Percentiles rank a stretch among this genome's conserved stretches.
These are phyloP conservation scores for Calonectria hongkongensis DNA, from an alignment of 2,329 filamentous ascomycete genomes.

Conservation along the genomic window DNA sequence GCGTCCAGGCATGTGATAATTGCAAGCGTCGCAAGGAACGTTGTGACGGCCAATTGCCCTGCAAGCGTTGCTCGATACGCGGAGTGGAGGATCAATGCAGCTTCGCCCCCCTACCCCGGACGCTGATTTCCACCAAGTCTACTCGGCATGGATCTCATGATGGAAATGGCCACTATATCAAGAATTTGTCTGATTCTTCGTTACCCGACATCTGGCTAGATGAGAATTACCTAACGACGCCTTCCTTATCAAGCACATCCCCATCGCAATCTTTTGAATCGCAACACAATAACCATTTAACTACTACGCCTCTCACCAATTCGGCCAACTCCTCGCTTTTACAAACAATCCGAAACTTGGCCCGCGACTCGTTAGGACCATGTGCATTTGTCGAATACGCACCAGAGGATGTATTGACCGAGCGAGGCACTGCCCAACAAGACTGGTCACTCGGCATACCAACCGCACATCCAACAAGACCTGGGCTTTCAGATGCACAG, in stretches of 20 bases:
- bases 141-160: too few species aligned
- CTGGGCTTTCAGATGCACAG: neutral
- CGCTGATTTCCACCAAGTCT: too few species aligned
- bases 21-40: slow-evolving; percentile 57
- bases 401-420: neutral
- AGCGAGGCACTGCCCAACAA: neutral
- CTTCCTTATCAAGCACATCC: too few species aligned
- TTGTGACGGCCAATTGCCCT: slow-evolving; percentile 37
- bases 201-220: too few species aligned
- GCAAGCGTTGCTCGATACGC: too few species aligned
- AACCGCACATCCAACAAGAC: neutral
- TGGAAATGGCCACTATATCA: too few species aligned
- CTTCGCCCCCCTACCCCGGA: too few species aligned
- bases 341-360: neutral
- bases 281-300: too few species aligned
- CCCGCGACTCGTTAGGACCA: neutral
- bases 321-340: neutral
- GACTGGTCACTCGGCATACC: neutral
- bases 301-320: neutral
- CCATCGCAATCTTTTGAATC: too few species aligned
- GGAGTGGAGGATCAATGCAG: too few species aligned
- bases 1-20: slow-evolving; percentile 49
- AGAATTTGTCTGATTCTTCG: too few species aligned
- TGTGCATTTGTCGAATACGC: neutral
- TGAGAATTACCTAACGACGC: too few species aligned